These are phyloP conservation scores for Cytospora leucostoma DNA, from an alignment of 2,329 filamentous ascomycete genomes.

Conservation along the genomic window DNA sequence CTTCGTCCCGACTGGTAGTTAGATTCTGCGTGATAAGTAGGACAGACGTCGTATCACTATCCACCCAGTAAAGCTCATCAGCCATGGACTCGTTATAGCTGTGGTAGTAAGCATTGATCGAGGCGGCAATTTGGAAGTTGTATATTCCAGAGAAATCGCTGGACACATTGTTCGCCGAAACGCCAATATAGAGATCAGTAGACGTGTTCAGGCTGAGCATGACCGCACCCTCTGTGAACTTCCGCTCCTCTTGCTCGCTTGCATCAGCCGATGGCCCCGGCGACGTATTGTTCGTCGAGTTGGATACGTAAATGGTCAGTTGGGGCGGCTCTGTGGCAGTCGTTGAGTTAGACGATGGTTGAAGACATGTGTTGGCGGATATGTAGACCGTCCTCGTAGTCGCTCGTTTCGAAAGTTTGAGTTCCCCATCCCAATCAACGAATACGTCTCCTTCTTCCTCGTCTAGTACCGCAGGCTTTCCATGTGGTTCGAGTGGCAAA, in stretches of 20 bases:
- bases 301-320: slow-evolving; percentile 76
- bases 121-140: slow-evolving; percentile 80
- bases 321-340: slow-evolving; percentile 62
- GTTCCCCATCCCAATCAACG: slow-evolving; percentile 26
- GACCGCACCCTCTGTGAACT: slow-evolving; percentile 70
- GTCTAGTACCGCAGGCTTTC: slow-evolving; percentile 15
- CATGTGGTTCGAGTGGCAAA: slow-evolving; percentile 23
- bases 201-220: slow-evolving; percentile 63
- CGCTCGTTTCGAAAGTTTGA: slow-evolving; percentile 31
- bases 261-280: slow-evolving; percentile 62
- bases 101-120: slow-evolving; percentile 78
- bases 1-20: slow-evolving; percentile 55
- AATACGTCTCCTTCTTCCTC: slow-evolving; percentile 26
- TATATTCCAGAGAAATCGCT: slow-evolving; percentile 66
- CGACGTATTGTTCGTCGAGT: slow-evolving; percentile 59
- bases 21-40: slow-evolving; percentile 78
- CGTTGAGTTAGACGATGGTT: slow-evolving; percentile 61
- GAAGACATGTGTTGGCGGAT: slow-evolving; percentile 82
- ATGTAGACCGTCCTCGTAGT: slow-evolving; percentile 65
- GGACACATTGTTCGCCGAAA: slow-evolving; percentile 69
- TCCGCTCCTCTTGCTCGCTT: slow-evolving; percentile 46
- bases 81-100: slow-evolving; percentile 52
- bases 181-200: slow-evolving; percentile 72
- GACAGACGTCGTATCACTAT: slow-evolving; percentile 78
- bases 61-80: slow-evolving; percentile 70